These are phyloP conservation scores for Diaporthe longicolla DNA, from an alignment of 2,329 filamentous ascomycete genomes.

Conservation along the genomic window DNA sequence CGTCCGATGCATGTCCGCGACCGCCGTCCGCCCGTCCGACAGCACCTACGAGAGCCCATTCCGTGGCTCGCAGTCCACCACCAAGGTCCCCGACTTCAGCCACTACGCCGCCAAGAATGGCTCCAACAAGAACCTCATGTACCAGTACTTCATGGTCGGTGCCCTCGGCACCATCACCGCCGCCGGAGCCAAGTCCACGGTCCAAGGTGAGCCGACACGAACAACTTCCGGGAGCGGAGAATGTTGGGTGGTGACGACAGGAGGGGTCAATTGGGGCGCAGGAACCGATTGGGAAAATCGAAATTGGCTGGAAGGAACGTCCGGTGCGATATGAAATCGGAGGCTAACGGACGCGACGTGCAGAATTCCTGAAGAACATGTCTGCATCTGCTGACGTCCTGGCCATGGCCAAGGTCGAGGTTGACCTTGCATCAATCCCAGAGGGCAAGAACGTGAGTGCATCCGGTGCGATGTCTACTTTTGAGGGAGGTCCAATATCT, in stretches of 20 bases:
- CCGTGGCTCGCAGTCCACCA: slow-evolving; percentile 70
- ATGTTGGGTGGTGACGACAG: background rate
- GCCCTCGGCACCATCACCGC: slow-evolving; percentile 92
- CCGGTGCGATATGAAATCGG: background rate
- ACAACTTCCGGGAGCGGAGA: slow-evolving; percentile 22
- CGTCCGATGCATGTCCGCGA: slow-evolving; percentile 70
- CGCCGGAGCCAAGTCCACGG: slow-evolving; percentile 95
- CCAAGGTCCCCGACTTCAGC: slow-evolving; percentile 88
- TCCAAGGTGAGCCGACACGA: slow-evolving; percentile 82
- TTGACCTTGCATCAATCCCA: slow-evolving; percentile 91
- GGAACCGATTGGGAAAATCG: background rate
- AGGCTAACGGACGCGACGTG: slow-evolving; percentile 38
- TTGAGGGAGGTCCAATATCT: background rate
- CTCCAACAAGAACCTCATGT: slow-evolving; percentile 84
- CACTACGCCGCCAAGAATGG: slow-evolving; percentile 83
- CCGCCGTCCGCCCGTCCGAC: slow-evolving; percentile 60
- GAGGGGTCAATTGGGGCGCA: slow-evolving; percentile 29
- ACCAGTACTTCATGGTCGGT: slow-evolving; percentile 99
- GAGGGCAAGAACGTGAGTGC: slow-evolving; percentile 98
- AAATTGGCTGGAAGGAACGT: background rate
- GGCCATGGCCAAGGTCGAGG: slow-evolving; percentile 99
- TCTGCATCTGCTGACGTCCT: slow-evolving; percentile 98
- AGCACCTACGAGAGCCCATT: slow-evolving; percentile 73
- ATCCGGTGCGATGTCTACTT: too few relatives aligned
- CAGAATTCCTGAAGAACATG: slow-evolving; percentile 99